Evolutionary conservation across 495 filamentous ascomycete genomes (phyloP), one percentile per base, ranked within the genome.

Genomic region (Amphirosellinia nigrospora): DNA sequence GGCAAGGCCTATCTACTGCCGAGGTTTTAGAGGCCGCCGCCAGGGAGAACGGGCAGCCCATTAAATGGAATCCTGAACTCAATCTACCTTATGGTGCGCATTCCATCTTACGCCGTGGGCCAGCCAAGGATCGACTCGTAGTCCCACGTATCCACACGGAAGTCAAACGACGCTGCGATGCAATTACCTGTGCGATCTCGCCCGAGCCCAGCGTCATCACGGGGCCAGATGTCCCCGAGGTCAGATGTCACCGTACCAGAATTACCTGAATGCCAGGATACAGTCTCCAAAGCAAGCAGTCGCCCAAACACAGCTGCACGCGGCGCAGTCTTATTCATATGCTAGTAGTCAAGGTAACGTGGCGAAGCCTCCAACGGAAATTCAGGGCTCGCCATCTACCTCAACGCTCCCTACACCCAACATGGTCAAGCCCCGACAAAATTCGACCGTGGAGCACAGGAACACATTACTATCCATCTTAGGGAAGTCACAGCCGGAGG

Each of bases 381-480:
- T 79, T 19, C 72, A 75, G 13, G 67, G 77, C 15, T 70, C 76
- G 36, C 77, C 83, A 50, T 76, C 75, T 7, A 71, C 76, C 56
- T 74, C 77, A 8, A 69, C 81, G 23, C 64, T 75, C 46, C 64
- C 78, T 38, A 58, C 70, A 39, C 68, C 77, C 21, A 71, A 60
- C 2, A 64, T 69, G 21, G 48, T 69, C 2, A 73, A 76, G 30
- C 70, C 71, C 28, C 72, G 70, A 28, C 70, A 72, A 50, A 74
- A 82, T 43, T 70, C 80, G 39, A 86, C 85, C 7, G 71, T 79
- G 4, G 88, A 92, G 11, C 92, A 96, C 66, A 89, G 84, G 71
- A 89, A 90, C 43, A 82, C 87, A 11, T 81, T 94, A 13, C 84
- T 94, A 15, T 91, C 89, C 9, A 84, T 94, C 9, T 93, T 94